Conservation (phyloP, 1,284 basidiomycete species). For the Trichosporon asahii region DNA sequence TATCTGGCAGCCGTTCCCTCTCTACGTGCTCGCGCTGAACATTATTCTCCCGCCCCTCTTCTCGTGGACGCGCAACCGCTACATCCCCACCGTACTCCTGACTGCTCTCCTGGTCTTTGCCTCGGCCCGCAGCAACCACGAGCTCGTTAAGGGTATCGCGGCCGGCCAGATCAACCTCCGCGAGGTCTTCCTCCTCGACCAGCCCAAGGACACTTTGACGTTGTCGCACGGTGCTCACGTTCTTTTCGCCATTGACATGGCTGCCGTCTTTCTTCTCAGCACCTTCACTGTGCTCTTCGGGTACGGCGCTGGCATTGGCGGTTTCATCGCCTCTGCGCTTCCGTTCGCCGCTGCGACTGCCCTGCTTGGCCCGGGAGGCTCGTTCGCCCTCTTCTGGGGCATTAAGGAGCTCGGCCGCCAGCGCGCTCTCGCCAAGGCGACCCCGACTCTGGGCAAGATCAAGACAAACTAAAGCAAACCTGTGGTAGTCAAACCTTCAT, state of each 20-base stretch:
- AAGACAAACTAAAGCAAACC: not conserved
- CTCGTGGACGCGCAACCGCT: not conserved
- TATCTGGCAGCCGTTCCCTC: slow-evolving; percentile 24
- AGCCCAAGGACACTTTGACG: not conserved
- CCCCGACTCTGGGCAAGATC: not conserved
- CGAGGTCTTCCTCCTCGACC: slow-evolving; percentile 15
- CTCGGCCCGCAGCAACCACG: slow-evolving; percentile 9
- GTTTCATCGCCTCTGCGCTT: not conserved
- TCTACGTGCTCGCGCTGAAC: slow-evolving; percentile 17
- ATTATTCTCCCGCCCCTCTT: slow-evolving; percentile 16
- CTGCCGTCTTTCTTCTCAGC: not conserved
- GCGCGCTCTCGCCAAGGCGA: not conserved
- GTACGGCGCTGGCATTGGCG: not conserved
- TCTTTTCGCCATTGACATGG: slow-evolving; percentile 19
- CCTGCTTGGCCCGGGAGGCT: slow-evolving; percentile 18
- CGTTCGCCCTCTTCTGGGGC: slow-evolving; percentile 19
- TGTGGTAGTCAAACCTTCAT: not conserved
- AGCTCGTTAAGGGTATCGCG: slow-evolving; percentile 10
- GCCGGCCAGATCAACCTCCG: not conserved
- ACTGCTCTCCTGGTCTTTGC: slow-evolving; percentile 1
- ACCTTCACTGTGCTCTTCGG: not conserved
- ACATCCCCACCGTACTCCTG: slow-evolving; percentile 8
- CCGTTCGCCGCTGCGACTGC: not conserved
- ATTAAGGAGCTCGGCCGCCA: not conserved
- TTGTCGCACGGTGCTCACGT: slow-evolving; percentile 15